A percentile compares a stretch with the other conserved stretches of the same genome.
Evolutionary conservation across 1,284 basidiomycete genomes (phyloP).

Genomic region (Tranzscheliella williamsii): DNA sequence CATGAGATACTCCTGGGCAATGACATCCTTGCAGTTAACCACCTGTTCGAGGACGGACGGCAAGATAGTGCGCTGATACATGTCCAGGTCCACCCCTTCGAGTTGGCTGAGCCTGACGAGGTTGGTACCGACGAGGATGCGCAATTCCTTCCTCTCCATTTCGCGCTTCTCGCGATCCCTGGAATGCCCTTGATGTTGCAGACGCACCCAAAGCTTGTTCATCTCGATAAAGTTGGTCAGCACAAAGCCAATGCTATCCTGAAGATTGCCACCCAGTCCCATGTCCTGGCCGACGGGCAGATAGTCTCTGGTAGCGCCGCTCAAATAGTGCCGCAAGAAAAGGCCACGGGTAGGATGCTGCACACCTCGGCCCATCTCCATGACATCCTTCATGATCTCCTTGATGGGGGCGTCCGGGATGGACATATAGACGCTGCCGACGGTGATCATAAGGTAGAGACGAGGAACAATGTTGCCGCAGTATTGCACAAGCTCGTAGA

Average conservation of each 20-base stretch:
- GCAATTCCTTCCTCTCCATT: constrained; percentile 56
- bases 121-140: constrained; percentile 60
- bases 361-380: constrained; percentile 60
- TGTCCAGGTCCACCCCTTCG: constrained; percentile 57
- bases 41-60: constrained; percentile 60
- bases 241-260: constrained; percentile 59
- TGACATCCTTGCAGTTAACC: constrained; percentile 60
- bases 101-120: constrained; percentile 60
- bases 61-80: constrained; percentile 56
- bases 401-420: constrained; percentile 60
- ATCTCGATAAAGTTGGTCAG: constrained; percentile 61
- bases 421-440: constrained; percentile 61
- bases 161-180: constrained; percentile 60
- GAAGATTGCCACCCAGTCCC: constrained; percentile 54
- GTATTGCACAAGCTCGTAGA: constrained; percentile 61
- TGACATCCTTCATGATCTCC: constrained; percentile 61
- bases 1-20: constrained; percentile 61
- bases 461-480: constrained; percentile 60
- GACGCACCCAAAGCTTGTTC: constrained; percentile 61
- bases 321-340: constrained; percentile 60
- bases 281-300: constrained; percentile 53
- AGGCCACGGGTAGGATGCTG: constrained; percentile 60
- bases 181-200: constrained; percentile 60
- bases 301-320: constrained; percentile 58
- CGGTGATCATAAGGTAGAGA: constrained; percentile 61